Evolutionary conservation across 2,329 filamentous ascomycete species (phyloP).

Genomic region (Colletotrichum sublineola): DNA sequence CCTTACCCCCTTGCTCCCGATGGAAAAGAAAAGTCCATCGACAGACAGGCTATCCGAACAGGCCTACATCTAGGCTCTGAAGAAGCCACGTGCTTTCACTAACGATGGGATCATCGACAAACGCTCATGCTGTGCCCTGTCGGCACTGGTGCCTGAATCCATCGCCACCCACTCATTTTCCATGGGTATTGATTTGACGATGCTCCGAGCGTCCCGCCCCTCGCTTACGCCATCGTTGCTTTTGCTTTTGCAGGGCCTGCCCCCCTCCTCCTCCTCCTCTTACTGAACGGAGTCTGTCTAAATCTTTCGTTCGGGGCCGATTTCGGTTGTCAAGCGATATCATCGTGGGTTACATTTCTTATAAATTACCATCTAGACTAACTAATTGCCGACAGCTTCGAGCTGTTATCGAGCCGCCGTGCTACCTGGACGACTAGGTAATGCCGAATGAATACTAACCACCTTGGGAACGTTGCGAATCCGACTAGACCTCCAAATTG

Average conservation of each 20-base stretch:
- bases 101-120: not conserved
- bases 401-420: not conserved
- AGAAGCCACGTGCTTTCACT: constrained; percentile 18
- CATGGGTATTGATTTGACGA: constrained; percentile 1
- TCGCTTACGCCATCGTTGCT: not conserved
- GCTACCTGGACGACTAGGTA: not conserved
- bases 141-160: constrained; percentile 30
- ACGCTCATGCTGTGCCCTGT: constrained; percentile 14
- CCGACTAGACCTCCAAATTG: not conserved
- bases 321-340: constrained; percentile 25
- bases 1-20: too few relatives aligned
- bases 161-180: constrained; percentile 3
- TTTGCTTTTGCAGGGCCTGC: constrained; percentile 3
- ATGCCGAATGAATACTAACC: not conserved
- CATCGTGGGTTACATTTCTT: constrained; percentile 27
- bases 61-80: constrained; percentile 1
- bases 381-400: constrained; percentile 2
- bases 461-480: not conserved
- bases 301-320: constrained; percentile 29
- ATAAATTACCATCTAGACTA: not conserved
- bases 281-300: constrained; percentile 16
- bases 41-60: constrained; percentile 2
- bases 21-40: not conserved
- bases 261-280: not conserved
- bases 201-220: constrained; percentile 19